Base-by-base conservation (phyloP, 371 early-diverging fungal species). In the Thermomucor indicae-seudaticae region DNA sequence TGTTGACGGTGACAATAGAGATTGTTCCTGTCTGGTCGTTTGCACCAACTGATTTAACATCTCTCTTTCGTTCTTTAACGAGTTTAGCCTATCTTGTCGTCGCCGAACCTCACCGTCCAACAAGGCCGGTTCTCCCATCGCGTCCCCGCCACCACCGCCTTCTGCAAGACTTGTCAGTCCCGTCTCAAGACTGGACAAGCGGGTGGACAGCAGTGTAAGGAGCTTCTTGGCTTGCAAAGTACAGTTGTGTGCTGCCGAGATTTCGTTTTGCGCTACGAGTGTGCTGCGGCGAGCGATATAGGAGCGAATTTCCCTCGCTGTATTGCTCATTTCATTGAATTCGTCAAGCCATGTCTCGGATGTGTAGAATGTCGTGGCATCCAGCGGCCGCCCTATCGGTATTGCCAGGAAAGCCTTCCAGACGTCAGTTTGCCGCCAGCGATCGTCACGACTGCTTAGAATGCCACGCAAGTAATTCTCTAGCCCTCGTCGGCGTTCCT, bases 281-380 rank as follows among this genome's bases (percentile, higher is more conserved):
- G 78, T 88, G 59, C 79, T 89, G 19, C 83, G 82, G 46, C 74
- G 74, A 50, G 80, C 83, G 43, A 86, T 73, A 46, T 79, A 77
- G 1, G 88, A 79, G 1, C 93, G 76, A 23, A 92, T 81, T 44
- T 92, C 90, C 12, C 88, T 74, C 1, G 84, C 77, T 0, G 79
- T 60, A 23, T 73, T 67, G 41, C 82, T 78, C 28, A 89, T 62
- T 4, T 75, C 67, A 16, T 83, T 79, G 52, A 79, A 85, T 53
- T 91, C 92, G 41, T 87, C 86, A 20, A 93, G 67, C 96, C 96
- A 95, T n/a, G 78, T 78, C 40, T 87, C 89, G 4, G 90, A 79
- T 2, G 85, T 86, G 44, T 75, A 82, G 51, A 61, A 47, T 47
- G 65, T 32, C 39, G 67, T 14, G 35, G 56, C 43, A 29, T 62